Base-by-base conservation (phyloP, 163 green algal species). In the Prototheca cutis region DNA sequence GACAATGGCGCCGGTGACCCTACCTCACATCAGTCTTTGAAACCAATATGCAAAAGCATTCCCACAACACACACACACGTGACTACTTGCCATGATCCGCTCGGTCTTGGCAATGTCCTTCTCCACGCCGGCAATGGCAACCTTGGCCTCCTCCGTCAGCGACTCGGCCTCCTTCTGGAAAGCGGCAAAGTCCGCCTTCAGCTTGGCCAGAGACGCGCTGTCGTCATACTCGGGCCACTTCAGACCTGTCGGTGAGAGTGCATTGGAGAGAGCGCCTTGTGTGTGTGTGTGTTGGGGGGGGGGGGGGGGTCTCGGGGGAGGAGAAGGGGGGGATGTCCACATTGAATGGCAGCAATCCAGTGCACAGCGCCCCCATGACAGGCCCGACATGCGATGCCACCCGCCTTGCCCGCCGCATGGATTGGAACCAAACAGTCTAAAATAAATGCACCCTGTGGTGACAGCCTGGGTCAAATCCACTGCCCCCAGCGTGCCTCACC, bases 171-270 rank as follows among this genome's bases (percentile, higher is more conserved):
- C 34, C 40, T 64, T 62, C 33, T 70, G 33, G 40, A 80, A 40
- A 15, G 30, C 60, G 7, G 48, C 58, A 55, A 80, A 80, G 36
- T 66, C 40, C 23, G 52, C 39, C 2, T 51, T 21, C 2, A 63
- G 61, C 33, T 75, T 45, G 24, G 53, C 42, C 27, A 75, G 23
- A 13, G 67, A 52, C 6, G 55, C 54, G 48, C 63, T 65, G 17
- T 72, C 27, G 58, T 70, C 42, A 51, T 28, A 80, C 34, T 61
- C 61, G 53, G 73, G 73, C 18, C 77, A 55, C 53, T 74, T 77
- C 61, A 78, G 72, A 32, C 42, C 68, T 76, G 57, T 45, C 10
- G 36, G 8, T 21, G 36, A 21, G 36, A 13, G 36, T 8, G 13
- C 10, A 13, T 21, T 8, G 36, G 36, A 13, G 36, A 45, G 13